Conservation (phyloP, 208 protist species). For the Kentomonas sorsogonicus region DNA sequence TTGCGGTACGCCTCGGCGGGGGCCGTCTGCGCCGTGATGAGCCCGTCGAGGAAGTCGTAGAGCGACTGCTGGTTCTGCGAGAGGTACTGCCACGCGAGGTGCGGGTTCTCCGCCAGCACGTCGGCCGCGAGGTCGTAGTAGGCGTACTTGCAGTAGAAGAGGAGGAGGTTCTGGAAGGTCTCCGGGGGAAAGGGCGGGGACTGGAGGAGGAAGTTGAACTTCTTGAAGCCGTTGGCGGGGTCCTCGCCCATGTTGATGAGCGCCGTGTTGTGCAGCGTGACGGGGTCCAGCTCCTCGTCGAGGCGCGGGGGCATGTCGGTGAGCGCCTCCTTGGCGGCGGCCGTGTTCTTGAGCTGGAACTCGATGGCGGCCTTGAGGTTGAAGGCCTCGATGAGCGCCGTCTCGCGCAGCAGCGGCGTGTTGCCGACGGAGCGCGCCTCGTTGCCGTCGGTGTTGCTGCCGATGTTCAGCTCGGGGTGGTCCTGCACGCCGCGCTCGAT, state of each 20-base stretch:
- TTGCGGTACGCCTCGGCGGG: conserved; percentile 95
- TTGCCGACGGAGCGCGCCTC: conserved; percentile 95
- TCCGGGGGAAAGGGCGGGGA: conserved; percentile 95
- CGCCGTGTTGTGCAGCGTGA: conserved; percentile 97
- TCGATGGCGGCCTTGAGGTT: conserved; percentile 97
- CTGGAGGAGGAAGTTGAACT: conserved; percentile 95
- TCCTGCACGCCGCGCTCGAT: conserved; percentile 93
- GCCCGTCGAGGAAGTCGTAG: conserved; percentile 94
- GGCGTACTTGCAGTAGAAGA: conserved; percentile 96
- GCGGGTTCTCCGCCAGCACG: conserved; percentile 92
- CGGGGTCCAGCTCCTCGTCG: conserved; percentile 95
- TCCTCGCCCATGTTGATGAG: conserved; percentile 96
- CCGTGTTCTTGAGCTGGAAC: conserved; percentile 90
- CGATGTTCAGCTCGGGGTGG: conserved; percentile 93
- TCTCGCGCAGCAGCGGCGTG: conserved; percentile 92
- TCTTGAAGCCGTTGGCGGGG: conserved; percentile 92
- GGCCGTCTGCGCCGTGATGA: conserved; percentile 93
- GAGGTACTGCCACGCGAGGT: conserved; percentile 93
- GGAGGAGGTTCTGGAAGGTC: conserved; percentile 96
- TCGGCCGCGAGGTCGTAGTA: conserved; percentile 96
- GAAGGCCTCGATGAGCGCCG: conserved; percentile 95
- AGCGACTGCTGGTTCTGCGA: conserved; percentile 88
- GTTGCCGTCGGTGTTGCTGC: conserved; percentile 88
- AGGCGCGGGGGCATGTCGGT: conserved; percentile 95
- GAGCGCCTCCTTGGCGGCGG: conserved; percentile 92